These are phyloP conservation scores for Triticum turgidum DNA, from an alignment of 176 grass and related monocot genomes.

Conservation along the genomic window DNA sequence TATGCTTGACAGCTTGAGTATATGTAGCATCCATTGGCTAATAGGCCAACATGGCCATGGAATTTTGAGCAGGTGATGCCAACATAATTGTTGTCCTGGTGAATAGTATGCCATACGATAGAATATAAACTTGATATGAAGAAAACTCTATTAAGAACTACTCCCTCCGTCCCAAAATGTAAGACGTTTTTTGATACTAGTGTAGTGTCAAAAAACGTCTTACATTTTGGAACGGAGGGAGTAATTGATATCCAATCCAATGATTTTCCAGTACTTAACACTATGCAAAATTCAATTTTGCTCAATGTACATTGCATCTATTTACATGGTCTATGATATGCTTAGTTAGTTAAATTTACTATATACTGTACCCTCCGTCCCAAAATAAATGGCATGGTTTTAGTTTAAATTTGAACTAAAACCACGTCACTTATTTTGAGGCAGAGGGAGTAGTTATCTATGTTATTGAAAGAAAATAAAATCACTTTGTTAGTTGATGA, in stretches of 20 bases:
- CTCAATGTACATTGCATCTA: neutral
- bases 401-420: too few relatives aligned
- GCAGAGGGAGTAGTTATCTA: too few relatives aligned
- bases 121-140: slow-evolving; percentile 11
- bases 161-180: too few relatives aligned
- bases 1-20: neutral
- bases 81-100: slow-evolving; percentile 36
- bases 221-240: too few relatives aligned
- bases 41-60: slow-evolving; percentile 4
- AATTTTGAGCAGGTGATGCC: slow-evolving; percentile 35
- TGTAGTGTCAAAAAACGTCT: too few relatives aligned
- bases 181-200: too few relatives aligned
- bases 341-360: neutral
- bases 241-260: neutral
- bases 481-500: neutral
- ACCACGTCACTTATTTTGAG: too few relatives aligned
- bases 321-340: neutral
- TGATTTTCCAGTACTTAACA: neutral
- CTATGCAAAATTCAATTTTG: neutral
- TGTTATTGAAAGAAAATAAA: neutral
- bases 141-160: neutral
- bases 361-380: neutral
- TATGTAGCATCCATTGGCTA: neutral
- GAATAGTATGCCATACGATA: slow-evolving; percentile 5
- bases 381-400: too few relatives aligned